These are phyloP conservation scores for Zasmidium angulare DNA, from an alignment of 2,329 filamentous ascomycete genomes.

Conservation along the genomic window DNA sequence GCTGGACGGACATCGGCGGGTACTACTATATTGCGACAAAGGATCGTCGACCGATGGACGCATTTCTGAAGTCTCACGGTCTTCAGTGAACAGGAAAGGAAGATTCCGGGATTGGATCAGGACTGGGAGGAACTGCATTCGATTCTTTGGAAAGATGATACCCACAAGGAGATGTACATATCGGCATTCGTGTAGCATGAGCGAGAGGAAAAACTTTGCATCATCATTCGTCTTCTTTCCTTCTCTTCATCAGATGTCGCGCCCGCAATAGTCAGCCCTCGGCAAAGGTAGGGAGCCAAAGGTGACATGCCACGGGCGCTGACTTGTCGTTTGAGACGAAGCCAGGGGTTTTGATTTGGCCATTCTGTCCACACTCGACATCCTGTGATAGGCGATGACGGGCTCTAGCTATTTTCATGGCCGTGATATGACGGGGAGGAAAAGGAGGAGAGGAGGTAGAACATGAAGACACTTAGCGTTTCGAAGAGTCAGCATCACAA, in stretches of 20 bases:
- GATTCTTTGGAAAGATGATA: constrained; percentile 12
- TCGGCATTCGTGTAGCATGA: constrained; percentile 3
- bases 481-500: too few relatives aligned
- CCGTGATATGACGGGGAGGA: constrained; percentile 1
- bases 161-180: constrained; percentile 2
- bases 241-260: constrained; percentile 12
- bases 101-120: not conserved
- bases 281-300: constrained; percentile 18
- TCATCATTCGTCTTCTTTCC: not conserved
- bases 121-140: constrained; percentile 4
- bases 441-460: not conserved
- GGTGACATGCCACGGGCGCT: constrained; percentile 19
- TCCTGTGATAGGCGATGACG: constrained; percentile 6
- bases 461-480: too few relatives aligned
- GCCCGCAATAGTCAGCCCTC: constrained; percentile 20
- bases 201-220: not conserved
- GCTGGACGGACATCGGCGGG: constrained; percentile 79
- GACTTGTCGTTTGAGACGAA: constrained; percentile 16
- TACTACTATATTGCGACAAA: constrained; percentile 87
- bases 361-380: constrained; percentile 34
- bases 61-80: constrained; percentile 44
- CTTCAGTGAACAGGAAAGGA: not conserved
- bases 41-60: constrained; percentile 57
- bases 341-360: constrained; percentile 26
- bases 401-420: constrained; percentile 33